These are phyloP conservation scores for Pueraria montana DNA, from an alignment of 306 rosid species.

Conservation along the genomic window DNA sequence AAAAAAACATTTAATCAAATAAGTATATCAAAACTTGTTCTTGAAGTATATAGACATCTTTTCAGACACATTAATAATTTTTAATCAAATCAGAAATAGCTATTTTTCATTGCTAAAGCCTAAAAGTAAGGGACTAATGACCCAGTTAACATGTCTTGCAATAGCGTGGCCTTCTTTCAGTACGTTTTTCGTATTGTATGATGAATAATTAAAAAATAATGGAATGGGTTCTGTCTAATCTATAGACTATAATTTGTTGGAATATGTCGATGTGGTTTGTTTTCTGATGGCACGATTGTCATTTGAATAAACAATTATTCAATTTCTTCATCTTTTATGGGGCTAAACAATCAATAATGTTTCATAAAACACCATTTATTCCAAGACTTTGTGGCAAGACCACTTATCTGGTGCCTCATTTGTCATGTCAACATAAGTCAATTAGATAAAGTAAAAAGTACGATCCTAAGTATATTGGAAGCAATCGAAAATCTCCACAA, in stretches of 20 bases:
- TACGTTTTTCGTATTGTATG: neutral
- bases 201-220: conserved; percentile 23
- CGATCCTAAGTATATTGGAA: neutral
- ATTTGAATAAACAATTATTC: neutral
- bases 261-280: neutral
- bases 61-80: neutral
- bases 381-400: neutral
- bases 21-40: neutral
- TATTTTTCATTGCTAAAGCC: neutral
- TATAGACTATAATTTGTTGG: neutral
- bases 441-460: neutral
- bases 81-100: neutral
- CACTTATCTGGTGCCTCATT: neutral
- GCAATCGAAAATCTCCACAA: neutral
- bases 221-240: neutral
- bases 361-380: neutral
- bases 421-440: neutral
- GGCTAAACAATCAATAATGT: neutral
- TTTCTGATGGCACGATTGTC: neutral
- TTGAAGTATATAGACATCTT: neutral
- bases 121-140: neutral
- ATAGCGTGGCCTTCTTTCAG: conserved; percentile 37
- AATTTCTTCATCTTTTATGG: neutral
- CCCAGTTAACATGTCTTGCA: conserved; percentile 44
- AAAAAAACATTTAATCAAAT: neutral